These are phyloP conservation scores for thale cress (Arabidopsis thaliana) DNA, from an alignment of 345 rosid genomes.

Conservation along the genomic window TAIR10.1 NC_003070.9:12105501-12106000, in stretches of 20 bases:
- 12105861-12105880: constrained; percentile 46
- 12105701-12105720: constrained; percentile 8
- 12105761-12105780: constrained; percentile 55
- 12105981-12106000: constrained; percentile 3
- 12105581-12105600: constrained; percentile 59
- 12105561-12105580: constrained; percentile 69
- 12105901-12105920: constrained; percentile 48
- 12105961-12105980: neutral
- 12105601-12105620: constrained; percentile 59
- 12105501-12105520: constrained; percentile 9
- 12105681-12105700: constrained; percentile 19
- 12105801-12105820: constrained; percentile 66
- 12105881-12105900: constrained; percentile 38
- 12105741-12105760: constrained; percentile 62
- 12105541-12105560: constrained; percentile 75
- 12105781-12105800: constrained; percentile 53
- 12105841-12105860: constrained; percentile 36
- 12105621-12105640: constrained; percentile 44
- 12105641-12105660: constrained; percentile 54
- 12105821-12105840: constrained; percentile 53
- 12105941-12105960: neutral
- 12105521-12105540: neutral
- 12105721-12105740: constrained; percentile 1
- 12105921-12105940: constrained; percentile 3
- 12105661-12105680: constrained; percentile 46